phyloP scores from a whole-genome alignment of 2,329 filamentous ascomycete species.

The Colletotrichum cuscutae region DNA sequence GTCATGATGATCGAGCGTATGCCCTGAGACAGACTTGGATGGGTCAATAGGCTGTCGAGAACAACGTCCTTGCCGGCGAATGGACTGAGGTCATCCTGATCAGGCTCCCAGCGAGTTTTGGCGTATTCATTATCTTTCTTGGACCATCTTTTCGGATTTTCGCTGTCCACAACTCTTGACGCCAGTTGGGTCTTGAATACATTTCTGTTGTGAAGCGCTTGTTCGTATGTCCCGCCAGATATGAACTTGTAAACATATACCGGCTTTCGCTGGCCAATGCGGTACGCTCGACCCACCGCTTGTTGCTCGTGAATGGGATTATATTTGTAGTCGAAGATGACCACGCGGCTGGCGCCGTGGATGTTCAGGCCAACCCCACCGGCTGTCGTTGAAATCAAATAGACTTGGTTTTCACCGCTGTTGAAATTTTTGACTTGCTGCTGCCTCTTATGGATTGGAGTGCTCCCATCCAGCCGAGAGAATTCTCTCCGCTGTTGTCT shows the following conservation, averaged over 20 bases:
- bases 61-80: constrained; percentile 72
- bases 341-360: constrained; percentile 82
- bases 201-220: constrained; percentile 75
- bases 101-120: constrained; percentile 62
- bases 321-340: constrained; percentile 86
- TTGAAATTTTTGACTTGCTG: constrained; percentile 77
- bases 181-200: constrained; percentile 87
- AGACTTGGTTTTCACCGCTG: constrained; percentile 63
- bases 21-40: constrained; percentile 45
- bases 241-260: constrained; percentile 89
- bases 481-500: constrained; percentile 57
- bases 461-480: constrained; percentile 75
- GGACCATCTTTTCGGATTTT: constrained; percentile 76
- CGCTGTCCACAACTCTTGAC: constrained; percentile 84
- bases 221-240: constrained; percentile 82
- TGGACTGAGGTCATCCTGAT: constrained; percentile 60
- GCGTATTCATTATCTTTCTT: constrained; percentile 48
- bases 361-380: constrained; percentile 89
- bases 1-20: constrained; percentile 72
- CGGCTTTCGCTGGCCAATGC: constrained; percentile 81
- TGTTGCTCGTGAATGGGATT: constrained; percentile 87
- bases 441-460: constrained; percentile 68
- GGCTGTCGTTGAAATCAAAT: constrained; percentile 85
- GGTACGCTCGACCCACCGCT: constrained; percentile 86
- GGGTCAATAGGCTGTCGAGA: constrained; percentile 59